A percentile compares a stretch with the other conserved stretches of the same genome.
These are phyloP conservation scores for Plasmodium knowlesi DNA, from an alignment of 169 alveolate species.

Conservation along the genomic window DNA sequence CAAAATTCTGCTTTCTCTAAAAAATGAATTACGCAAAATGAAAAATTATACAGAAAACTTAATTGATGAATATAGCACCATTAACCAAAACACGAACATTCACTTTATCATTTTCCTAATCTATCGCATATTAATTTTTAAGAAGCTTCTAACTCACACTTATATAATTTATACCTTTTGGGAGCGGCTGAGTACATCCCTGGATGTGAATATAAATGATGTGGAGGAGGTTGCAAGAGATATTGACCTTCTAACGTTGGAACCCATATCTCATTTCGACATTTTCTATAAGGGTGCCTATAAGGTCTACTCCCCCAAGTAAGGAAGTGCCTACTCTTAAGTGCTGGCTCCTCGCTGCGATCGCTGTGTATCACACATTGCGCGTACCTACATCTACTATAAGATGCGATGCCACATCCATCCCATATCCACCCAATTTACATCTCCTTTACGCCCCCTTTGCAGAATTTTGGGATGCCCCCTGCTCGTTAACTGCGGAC, in stretches of 20 bases:
- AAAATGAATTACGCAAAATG: conserved; percentile 47
- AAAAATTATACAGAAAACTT: conserved; percentile 35
- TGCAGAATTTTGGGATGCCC: conserved; percentile 70
- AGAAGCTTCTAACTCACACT: conserved; percentile 59
- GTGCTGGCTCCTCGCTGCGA: neutral
- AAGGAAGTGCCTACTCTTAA: neutral
- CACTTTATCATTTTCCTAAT: conserved; percentile 63
- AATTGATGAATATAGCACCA: conserved; percentile 36
- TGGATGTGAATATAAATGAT: conserved; percentile 21
- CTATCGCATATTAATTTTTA: conserved; percentile 63
- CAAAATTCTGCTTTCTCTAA: conserved; percentile 16
- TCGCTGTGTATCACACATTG: neutral
- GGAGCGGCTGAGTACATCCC: conserved; percentile 43
- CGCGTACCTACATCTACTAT: neutral
- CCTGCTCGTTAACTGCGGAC: conserved; percentile 59
- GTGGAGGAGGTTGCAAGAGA: neutral
- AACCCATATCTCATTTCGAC: conserved; percentile 32
- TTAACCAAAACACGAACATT: conserved; percentile 45
- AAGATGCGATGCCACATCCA: too few species aligned
- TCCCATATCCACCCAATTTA: neutral
- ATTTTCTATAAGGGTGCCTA: conserved; percentile 44
- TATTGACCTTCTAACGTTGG: conserved; percentile 13
- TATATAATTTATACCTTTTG: conserved; percentile 50
- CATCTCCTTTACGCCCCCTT: neutral
- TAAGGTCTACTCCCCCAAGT: conserved; percentile 64